Base-by-base conservation (phyloP, 2,329 filamentous ascomycete species). In the Sphaerulina musiva region DNA sequence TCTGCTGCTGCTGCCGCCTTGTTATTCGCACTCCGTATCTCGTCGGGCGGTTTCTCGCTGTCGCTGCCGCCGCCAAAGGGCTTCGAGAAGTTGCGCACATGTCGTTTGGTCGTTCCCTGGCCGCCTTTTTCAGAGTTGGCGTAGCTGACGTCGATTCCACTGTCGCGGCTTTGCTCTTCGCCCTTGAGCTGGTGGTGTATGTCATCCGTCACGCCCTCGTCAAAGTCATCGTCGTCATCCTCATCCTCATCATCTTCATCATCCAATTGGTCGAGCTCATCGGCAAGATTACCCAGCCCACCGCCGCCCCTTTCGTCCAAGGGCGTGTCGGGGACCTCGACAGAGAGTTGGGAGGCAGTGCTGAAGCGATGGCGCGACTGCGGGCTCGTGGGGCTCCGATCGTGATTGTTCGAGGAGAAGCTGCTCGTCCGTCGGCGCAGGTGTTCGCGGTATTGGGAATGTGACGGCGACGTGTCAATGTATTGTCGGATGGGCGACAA, bases 251-350 rank as follows among this genome's bases (percentile, higher is more conserved):
- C 42, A 26, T 93, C 88, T 70, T 92, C 88, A 23, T 42, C 42
- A 26, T 51, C 48, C 46, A 93, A 74, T 70, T 93, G 88, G 70
- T 92, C 88, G 46, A 93, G 74, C 70, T 93, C 88, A 70, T 92
- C 88, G 1, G 88, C 88, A 46, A 93, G 71, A 62, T 89, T 91
- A 32, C 87, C 88, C 58, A 89, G 74, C 57, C 81, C 81, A 45
- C 72, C 73, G 48, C 67, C 69, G 12, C 64, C 68, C 8, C 67
- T 69, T 34, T 63, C 61, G 71, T 40, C 65, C 69, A 2, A 69
- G 69, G 43, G 66, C 69, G 51, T 66, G 32, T 40, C 40, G 6
- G 48, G 40, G 51, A 72, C 68, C 14, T 74, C 73, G 56, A 72
- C 64, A 10, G 68, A 69, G 34, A 63, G 56, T 45, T 62, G 62